These are phyloP conservation scores for Saitozyma sp. DNA, from an alignment of 768 basidiomycete genomes.

Conservation along the genomic window DNA sequence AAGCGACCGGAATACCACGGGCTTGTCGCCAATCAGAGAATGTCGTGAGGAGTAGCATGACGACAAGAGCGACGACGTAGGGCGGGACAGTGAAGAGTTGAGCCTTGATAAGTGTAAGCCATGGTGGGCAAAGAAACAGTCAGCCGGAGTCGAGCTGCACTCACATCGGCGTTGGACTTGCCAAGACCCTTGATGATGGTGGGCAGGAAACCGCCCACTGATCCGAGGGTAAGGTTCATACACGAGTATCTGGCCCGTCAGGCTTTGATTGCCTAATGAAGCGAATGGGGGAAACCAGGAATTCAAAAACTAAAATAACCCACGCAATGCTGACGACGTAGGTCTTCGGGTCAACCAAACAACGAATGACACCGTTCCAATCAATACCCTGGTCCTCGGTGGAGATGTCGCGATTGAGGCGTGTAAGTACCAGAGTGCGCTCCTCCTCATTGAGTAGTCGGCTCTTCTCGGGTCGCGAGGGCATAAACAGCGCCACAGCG, in stretches of 20 bases:
- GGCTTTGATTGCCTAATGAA: neutral
- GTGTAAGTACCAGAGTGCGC: conserved; percentile 50
- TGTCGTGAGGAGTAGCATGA: conserved; percentile 44
- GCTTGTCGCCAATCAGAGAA: conserved; percentile 44
- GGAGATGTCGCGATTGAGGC: conserved; percentile 47
- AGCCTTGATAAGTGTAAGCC: conserved; percentile 11
- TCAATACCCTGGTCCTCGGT: conserved; percentile 47
- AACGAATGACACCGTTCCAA: conserved; percentile 51
- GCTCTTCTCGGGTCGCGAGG: conserved; percentile 51
- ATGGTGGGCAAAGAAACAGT: too few species aligned
- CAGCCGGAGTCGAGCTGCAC: neutral
- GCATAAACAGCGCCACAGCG: conserved; percentile 54
- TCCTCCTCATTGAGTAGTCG: conserved; percentile 52
- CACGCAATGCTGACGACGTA: conserved; percentile 44
- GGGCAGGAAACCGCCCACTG: conserved; percentile 50
- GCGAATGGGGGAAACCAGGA: neutral
- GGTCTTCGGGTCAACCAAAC: conserved; percentile 53
- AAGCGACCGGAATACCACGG: conserved; percentile 42
- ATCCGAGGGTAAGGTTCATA: conserved; percentile 48
- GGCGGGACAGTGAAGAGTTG: conserved; percentile 52
- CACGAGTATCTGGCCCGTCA: conserved; percentile 29
- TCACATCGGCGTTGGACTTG: conserved; percentile 29
- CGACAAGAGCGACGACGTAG: conserved; percentile 53
- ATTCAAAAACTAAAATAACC: conserved; percentile 1
- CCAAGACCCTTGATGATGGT: conserved; percentile 54